A percentile compares a stretch with the other conserved stretches of the same genome.
phyloP scores from a whole-genome alignment of 2,329 filamentous ascomycete genomes.

The Zelopaecilomyces penicillatus region DNA sequence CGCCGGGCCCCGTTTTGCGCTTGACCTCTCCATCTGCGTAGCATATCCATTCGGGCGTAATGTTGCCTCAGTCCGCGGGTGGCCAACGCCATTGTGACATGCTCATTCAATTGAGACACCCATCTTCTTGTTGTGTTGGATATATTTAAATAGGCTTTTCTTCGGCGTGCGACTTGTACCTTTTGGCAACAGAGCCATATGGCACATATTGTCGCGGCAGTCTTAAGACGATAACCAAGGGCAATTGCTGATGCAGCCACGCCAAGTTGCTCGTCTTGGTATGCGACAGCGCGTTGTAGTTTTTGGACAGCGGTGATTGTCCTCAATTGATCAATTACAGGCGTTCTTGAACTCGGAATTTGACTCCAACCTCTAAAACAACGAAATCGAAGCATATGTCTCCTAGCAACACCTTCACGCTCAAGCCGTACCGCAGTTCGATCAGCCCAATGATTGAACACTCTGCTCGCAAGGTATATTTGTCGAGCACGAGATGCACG shows the following conservation, averaged over 20 bases:
- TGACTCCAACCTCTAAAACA: constrained; percentile 30
- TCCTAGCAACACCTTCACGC: constrained; percentile 58
- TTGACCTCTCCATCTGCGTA: constrained; percentile 17
- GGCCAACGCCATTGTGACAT: constrained; percentile 11
- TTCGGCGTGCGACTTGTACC: constrained; percentile 14
- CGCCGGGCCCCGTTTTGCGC: constrained; percentile 1
- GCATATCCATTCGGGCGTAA: constrained; percentile 9
- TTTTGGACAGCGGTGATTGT: constrained; percentile 23
- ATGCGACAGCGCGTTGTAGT: constrained; percentile 21
- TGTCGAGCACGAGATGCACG: constrained; percentile 57
- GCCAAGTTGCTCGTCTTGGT: constrained; percentile 20
- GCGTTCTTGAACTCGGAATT: constrained; percentile 21
- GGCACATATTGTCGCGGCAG: constrained; percentile 13
- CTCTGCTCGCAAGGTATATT: constrained; percentile 45
- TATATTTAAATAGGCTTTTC: constrained; percentile 11
- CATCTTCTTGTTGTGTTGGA: constrained; percentile 15
- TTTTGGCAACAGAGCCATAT: constrained; percentile 21
- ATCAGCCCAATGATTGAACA: constrained; percentile 51
- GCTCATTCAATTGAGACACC: constrained; percentile 11
- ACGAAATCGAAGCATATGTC: constrained; percentile 57
- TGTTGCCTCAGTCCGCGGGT: constrained; percentile 11
- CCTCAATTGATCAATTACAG: constrained; percentile 22
- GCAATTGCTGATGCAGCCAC: constrained; percentile 16
- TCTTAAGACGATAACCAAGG: constrained; percentile 13
- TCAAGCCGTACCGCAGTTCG: constrained; percentile 56